Base-by-base conservation (phyloP, 1,284 basidiomycete species). In the Cutaneotrichosporon sp. region DNA sequence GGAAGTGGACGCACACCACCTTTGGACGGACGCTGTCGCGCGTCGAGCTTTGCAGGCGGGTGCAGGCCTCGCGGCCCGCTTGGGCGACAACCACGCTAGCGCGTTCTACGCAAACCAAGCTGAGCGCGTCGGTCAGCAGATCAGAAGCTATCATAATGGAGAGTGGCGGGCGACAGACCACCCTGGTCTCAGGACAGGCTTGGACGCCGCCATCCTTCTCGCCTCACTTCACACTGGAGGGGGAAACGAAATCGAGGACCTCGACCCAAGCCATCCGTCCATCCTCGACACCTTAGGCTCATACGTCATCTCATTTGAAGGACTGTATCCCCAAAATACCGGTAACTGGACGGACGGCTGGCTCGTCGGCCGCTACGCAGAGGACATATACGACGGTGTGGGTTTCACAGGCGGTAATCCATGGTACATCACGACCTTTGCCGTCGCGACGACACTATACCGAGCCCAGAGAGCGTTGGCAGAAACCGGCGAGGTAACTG, bases 341-440 rank as follows among this genome's bases (percentile, higher is more conserved):
- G 71, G 68, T 0, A 60, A 49, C 50, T 79, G 75, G 74, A 70
- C 71, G 1, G 66, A 72, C 0, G 80, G 81, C 9, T 73, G 78
- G 68, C 79, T 80, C 0, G 70, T 83, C 11, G 83, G 83, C 0
- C 70, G 83, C 11, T 84, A 83, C 67, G 69, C 68, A 10, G 77
- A 82, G 71, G 83, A 84, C 70, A 71, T 80, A 8, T 84, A 83
- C 70, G 78, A 82, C 66, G 79, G 82, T 21, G 70, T 77, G 5
- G 78, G 79, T 13, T 69, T 69, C 18, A 73, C 75, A 14, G 64
- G 64, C 30, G 82, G 76, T 2, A 79, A 82, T 67, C 81, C 83
- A 2, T 84, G 82, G 82, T 78, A 60, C 69, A 74, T 83, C 32
- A 76, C 78, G 65, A 82, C 81, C 8, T 72, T 77, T 51, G 76